Percentiles rank a stretch among this genome's conserved stretches.
phyloP scores from a whole-genome alignment of 495 filamentous ascomycete species.

The Aspergillus olivimuriae region DNA sequence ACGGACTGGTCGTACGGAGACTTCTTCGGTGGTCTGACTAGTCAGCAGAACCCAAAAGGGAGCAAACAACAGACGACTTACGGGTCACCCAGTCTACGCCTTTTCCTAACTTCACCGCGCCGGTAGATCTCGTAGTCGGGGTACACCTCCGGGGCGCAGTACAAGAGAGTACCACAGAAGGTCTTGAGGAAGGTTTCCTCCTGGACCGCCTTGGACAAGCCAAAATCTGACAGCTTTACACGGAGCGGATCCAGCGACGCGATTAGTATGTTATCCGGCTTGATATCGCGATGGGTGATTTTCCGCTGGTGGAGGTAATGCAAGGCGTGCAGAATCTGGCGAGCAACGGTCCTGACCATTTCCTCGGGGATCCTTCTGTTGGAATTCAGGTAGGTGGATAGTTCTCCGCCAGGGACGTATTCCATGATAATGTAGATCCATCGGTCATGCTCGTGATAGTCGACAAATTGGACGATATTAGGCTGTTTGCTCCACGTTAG shows the following conservation, averaged over 20 bases:
- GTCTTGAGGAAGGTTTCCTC: constrained; percentile 90
- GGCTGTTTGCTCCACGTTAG: constrained; percentile 39
- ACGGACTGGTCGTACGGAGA: constrained; percentile 78
- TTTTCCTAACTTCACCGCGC: constrained; percentile 40
- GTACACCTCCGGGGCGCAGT: constrained; percentile 95
- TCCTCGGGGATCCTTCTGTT: constrained; percentile 58
- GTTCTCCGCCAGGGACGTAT: constrained; percentile 75
- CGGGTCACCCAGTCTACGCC: constrained; percentile 45
- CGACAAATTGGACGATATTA: constrained; percentile 87
- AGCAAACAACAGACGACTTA: constrained; percentile 20
- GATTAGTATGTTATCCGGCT: constrained; percentile 95
- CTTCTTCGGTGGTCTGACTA: constrained; percentile 34
- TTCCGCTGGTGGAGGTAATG: constrained; percentile 79
- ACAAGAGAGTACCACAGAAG: constrained; percentile 92
- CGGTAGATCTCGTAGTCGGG: constrained; percentile 61
- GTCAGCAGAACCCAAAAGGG: constrained; percentile 14
- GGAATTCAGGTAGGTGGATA: constrained; percentile 61
- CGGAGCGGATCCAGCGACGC: constrained; percentile 60
- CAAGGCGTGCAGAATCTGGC: constrained; percentile 73
- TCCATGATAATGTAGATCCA: constrained; percentile 97
- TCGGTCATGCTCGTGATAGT: constrained; percentile 69
- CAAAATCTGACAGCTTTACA: constrained; percentile 94
- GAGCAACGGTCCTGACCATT: constrained; percentile 60
- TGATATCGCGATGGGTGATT: constrained; percentile 95
- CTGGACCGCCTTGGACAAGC: constrained; percentile 85